Evolutionary conservation across 257 asterid species (phyloP).

Genomic region (Forsythia suspensa): DNA sequence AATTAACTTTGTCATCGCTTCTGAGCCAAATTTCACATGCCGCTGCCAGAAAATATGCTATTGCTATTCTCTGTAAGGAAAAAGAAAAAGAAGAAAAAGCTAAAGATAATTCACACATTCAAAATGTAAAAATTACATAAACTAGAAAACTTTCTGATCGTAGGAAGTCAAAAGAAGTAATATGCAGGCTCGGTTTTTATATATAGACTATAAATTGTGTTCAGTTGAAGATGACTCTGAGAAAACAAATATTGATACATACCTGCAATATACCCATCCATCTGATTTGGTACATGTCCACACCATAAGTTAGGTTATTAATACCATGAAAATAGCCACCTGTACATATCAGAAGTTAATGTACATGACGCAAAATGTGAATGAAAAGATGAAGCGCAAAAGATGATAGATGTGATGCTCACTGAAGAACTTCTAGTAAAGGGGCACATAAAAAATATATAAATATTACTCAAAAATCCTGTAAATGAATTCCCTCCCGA

Average conservation of each 20-base stretch:
- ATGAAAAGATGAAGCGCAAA: neutral
- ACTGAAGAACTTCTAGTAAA: constrained; percentile 1
- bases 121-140: neutral
- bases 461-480: constrained; percentile 7
- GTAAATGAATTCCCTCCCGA: neutral
- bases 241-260: neutral
- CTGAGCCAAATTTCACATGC: constrained; percentile 73
- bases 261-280: constrained; percentile 79
- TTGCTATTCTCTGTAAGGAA: constrained; percentile 57
- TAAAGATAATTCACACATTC: neutral
- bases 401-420: neutral
- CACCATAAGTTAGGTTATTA: constrained; percentile 55
- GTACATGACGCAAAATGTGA: neutral
- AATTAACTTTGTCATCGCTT: constrained; percentile 50
- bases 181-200: neutral
- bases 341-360: constrained; percentile 22
- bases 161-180: neutral
- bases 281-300: constrained; percentile 53
- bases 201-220: neutral
- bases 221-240: neutral
- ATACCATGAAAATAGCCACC: constrained; percentile 67
- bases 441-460: neutral
- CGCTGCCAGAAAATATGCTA: constrained; percentile 54
- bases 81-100: neutral
- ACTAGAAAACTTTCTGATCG: neutral